A percentile compares a stretch with the other conserved stretches of the same genome.
phyloP scores from a whole-genome alignment of 2,329 filamentous ascomycete genomes.

The Fusarium camptoceras region DNA sequence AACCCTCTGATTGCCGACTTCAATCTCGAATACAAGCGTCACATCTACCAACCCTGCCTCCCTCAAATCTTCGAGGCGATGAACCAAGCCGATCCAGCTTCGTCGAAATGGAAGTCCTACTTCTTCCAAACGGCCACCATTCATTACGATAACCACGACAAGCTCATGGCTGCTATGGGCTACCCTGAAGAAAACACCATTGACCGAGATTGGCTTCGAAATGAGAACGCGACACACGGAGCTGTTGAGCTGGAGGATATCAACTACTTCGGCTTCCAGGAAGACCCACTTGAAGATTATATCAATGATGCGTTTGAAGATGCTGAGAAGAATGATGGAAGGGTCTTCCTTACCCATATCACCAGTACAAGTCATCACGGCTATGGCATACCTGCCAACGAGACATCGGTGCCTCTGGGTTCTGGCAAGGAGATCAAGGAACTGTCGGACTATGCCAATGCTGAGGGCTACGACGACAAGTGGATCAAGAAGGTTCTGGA shows the following conservation, averaged over 20 bases:
- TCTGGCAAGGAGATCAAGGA: constrained; percentile 44
- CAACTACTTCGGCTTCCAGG: constrained; percentile 53
- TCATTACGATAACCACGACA: constrained; percentile 51
- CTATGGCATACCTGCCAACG: constrained; percentile 47
- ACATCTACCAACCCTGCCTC: constrained; percentile 59
- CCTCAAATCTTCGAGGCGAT: constrained; percentile 54
- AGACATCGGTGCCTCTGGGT: constrained; percentile 36
- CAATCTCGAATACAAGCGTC: constrained; percentile 55
- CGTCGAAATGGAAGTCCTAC: constrained; percentile 48
- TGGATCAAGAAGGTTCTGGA: constrained; percentile 49
- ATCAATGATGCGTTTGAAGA: constrained; percentile 48
- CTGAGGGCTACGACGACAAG: constrained; percentile 48
- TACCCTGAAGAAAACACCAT: constrained; percentile 46
- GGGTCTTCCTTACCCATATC: constrained; percentile 51
- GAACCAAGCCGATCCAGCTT: constrained; percentile 41
- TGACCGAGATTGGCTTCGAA: constrained; percentile 47
- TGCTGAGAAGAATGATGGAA: constrained; percentile 48
- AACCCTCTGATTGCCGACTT: constrained; percentile 56
- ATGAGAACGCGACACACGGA: constrained; percentile 47
- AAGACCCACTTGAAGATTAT: constrained; percentile 49
- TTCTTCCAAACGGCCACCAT: constrained; percentile 52
- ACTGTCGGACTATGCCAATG: constrained; percentile 49
- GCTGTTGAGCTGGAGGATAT: constrained; percentile 47
- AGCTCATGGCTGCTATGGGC: constrained; percentile 49
- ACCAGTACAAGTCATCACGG: constrained; percentile 53